Base-by-base conservation (phyloP, 2,329 filamentous ascomycete genomes). In the Cryphonectria parasitica region DNA sequence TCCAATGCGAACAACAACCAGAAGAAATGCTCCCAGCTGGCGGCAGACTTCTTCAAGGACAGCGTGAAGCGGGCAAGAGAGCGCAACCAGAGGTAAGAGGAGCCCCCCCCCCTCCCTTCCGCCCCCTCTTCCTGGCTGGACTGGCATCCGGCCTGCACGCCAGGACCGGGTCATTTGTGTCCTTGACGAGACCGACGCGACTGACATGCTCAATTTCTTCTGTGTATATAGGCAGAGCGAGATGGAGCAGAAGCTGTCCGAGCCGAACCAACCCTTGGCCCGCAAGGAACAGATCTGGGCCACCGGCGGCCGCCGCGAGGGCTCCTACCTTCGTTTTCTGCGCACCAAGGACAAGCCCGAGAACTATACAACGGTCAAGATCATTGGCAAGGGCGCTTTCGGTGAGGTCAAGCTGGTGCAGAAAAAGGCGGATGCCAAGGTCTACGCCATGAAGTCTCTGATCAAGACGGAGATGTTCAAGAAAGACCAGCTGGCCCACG, bases 381-480 rank as follows among this genome's bases (percentile, higher is more conserved):
- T 98, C 76, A 99, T 99, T 76, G 96, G 96, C 78, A 99, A 99
- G 86, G 96, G 96, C 82, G 96, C 96, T 19, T 99, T 99, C 78
- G 96, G 96, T 80, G 96, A 99, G 82, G 96, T 99, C 77, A 97
- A 97, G 83, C 87, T 99, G 73, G 96, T 99, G 71, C 95, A 97
- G 84, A 93, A 97, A 84, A 97, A 95, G 87, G 90, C 93, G 67
- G 96, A 98, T 78, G 94, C 93, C 82, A 97, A 97, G 83, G 95
- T 99, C 74, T 99, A 98, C 77, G 96, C 96, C 72, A 92, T 99
- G 86, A 99, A 99, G 85, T 98, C 95, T 62, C 86, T 99, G 75
- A 94, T 99, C 82, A 99, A 99, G 86, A 94, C 94, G 64, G 96
- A 99, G 82, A 99, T 99, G 96, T 98, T 98, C 85, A 98, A 97